Evolutionary conservation across 805 yeast genomes (phyloP), one percentile per base, ranked within the genome.

Genomic region (Candida tallmaniae): DNA sequence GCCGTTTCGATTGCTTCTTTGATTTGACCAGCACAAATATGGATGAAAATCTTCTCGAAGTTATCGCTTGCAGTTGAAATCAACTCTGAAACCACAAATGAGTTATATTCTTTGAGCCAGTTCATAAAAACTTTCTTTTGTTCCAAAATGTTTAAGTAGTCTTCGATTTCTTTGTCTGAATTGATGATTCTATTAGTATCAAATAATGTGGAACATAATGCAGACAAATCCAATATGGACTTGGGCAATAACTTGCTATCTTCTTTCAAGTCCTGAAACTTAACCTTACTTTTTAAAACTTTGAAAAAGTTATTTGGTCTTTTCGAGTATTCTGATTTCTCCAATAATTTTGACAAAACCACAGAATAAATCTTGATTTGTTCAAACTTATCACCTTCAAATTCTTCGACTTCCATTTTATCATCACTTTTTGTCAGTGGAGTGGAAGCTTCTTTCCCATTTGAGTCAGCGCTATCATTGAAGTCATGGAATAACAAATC

Each of bases 1-100:
- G 96, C 89, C 3, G 63, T 40, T 20, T 66, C 63, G 5, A 80
- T 65, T 1, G 97, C 97, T 18, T 65, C 65, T 6, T 69, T 61
- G 19, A 86, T 48, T 36, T 80, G 74, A 35, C 83, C 79, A 4
- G 73, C 62, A 21, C 77, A 65, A 7, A 82, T 41, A 17, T 62
- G 50, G 3, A 70, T 49, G 50, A 75, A 78, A 0, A 83, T 68
- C 15, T 56, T 53, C 23, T 80, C 81, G 14, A 80, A 59, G 0
- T 66, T 50, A 43, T 74, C 76, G 4, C 50, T 40, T 3, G 45
- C 39, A 8, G 48, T 35, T 2, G 36, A 38, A 9, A 55, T 25
- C n/a, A 67, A 36, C 1, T 40, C 28, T 2, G 52, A 47, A 5
- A 71, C 56, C n/a, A 60, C 62, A 2, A 42, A 35, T n/a, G 47